phyloP scores from a whole-genome alignment of 2,329 filamentous ascomycete genomes.

The Sporothrix brasiliensis region DNA sequence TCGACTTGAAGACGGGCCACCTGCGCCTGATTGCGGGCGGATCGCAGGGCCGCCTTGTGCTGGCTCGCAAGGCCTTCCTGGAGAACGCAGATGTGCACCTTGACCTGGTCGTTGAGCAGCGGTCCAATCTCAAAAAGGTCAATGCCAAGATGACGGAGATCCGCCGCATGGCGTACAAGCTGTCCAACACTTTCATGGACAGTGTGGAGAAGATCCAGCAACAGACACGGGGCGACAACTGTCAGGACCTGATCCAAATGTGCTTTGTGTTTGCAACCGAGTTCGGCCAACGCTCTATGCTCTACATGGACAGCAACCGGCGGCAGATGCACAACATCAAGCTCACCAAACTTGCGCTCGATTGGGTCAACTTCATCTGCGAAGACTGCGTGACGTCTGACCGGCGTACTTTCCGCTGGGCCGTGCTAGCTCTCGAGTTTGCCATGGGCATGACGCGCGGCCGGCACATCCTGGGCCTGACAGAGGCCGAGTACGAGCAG shows the following conservation, averaged over 20 bases:
- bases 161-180: slow-evolving; percentile 91
- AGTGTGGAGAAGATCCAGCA: slow-evolving; percentile 90
- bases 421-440: slow-evolving; percentile 91
- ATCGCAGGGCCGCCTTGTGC: slow-evolving; percentile 74
- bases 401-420: slow-evolving; percentile 95
- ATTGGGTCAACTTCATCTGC: slow-evolving; percentile 98
- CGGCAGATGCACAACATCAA: slow-evolving; percentile 97
- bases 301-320: slow-evolving; percentile 94
- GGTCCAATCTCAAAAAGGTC: slow-evolving; percentile 90
- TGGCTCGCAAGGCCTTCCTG: slow-evolving; percentile 76
- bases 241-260: slow-evolving; percentile 94
- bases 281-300: slow-evolving; percentile 90
- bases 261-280: slow-evolving; percentile 99
- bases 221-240: slow-evolving; percentile 81
- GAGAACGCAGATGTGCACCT: slow-evolving; percentile 81
- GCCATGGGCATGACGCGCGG: slow-evolving; percentile 97
- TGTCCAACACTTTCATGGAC: slow-evolving; percentile 98
- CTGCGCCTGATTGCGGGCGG: slow-evolving; percentile 87
- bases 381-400: slow-evolving; percentile 95
- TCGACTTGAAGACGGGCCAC: slow-evolving; percentile 84
- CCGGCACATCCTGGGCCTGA: slow-evolving; percentile 87
- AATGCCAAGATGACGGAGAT: slow-evolving; percentile 91
- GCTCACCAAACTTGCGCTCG: slow-evolving; percentile 85
- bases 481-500: slow-evolving; percentile 81
- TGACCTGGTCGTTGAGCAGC: slow-evolving; percentile 85